Evolutionary conservation across 2,329 filamentous ascomycete genomes (phyloP).

Genomic region (Colletotrichum caudatum): DNA sequence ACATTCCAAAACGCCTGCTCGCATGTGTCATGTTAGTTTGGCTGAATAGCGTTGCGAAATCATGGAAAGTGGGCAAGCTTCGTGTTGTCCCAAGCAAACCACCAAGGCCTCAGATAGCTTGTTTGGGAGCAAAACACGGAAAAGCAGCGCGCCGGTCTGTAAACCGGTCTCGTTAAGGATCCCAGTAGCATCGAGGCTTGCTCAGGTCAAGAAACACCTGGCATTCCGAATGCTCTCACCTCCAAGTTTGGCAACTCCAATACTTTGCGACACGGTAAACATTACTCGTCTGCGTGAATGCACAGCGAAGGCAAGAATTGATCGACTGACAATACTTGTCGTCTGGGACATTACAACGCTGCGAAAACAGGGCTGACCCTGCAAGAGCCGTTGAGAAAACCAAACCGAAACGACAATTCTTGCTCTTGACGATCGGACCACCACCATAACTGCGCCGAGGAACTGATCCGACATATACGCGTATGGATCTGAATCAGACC

Average conservation of each 20-base stretch:
- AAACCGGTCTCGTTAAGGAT: no score
- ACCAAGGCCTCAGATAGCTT: background rate
- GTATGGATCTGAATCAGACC: accelerated
- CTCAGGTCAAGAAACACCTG: no score
- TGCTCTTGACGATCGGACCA: background rate
- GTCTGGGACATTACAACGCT: no score
- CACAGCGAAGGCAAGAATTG: background rate
- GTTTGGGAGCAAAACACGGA: background rate
- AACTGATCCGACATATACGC: background rate
- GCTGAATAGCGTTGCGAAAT: background rate
- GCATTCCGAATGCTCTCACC: no score
- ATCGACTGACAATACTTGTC: no score
- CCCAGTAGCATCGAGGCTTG: no score
- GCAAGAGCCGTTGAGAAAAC: background rate
- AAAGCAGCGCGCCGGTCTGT: background rate
- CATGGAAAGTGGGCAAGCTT: background rate
- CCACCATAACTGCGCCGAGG: background rate
- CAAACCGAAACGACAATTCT: background rate
- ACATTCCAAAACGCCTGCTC: background rate
- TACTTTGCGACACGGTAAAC: background rate
- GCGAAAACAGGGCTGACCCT: no score
- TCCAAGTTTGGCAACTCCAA: background rate
- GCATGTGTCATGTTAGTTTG: background rate
- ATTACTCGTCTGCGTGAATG: background rate
- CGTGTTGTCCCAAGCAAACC: background rate